phyloP scores from a whole-genome alignment of 78 protist genomes.

The slime mould (Dictyostelium discoideum) region dicty_2.7 NC_007088.5:3738001-3738500 shows the following conservation, averaged over 20 bases:
- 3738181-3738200: neutral
- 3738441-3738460: no score
- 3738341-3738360: neutral
- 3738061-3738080: constrained; percentile 87
- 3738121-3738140: constrained; percentile 68
- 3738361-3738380: neutral
- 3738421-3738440: no score
- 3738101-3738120: constrained; percentile 47
- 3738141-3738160: constrained; percentile 79
- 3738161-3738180: neutral
- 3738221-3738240: neutral
- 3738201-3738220: constrained; percentile 5
- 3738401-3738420: no score
- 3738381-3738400: no score
- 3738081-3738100: constrained; percentile 80
- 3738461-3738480: no score
- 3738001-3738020: constrained; percentile 75
- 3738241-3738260: neutral
- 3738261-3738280: neutral
- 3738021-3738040: constrained; percentile 84
- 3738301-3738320: neutral
- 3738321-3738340: neutral
- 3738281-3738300: neutral
- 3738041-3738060: constrained; percentile 68
- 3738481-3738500: no score